Percentiles rank a stretch among this genome's conserved stretches.
Conservation (phyloP, 495 filamentous ascomycete genomes). For the Thermochaetoides thermophila region DNA sequence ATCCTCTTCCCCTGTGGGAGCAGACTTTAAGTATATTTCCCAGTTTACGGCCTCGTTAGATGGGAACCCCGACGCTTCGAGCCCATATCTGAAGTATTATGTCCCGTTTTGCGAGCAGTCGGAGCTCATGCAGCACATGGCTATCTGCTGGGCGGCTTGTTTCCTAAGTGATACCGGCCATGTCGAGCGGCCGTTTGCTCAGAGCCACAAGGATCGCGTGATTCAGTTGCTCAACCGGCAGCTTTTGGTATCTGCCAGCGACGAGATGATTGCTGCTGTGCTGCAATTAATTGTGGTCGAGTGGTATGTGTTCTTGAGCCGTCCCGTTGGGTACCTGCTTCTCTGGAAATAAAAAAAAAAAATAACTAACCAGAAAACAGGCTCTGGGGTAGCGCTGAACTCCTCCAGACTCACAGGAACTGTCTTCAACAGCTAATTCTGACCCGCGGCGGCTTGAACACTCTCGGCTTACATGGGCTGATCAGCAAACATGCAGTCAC, state of each 20-base stretch:
- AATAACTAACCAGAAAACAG: neutral
- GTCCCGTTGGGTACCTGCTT: neutral
- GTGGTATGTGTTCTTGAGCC: slow-evolving; percentile 12
- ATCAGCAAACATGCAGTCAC: slow-evolving; percentile 25
- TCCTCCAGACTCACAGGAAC: slow-evolving; percentile 18
- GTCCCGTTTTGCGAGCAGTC: slow-evolving; percentile 22
- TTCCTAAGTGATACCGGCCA: slow-evolving; percentile 25
- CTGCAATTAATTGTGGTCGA: slow-evolving; percentile 24
- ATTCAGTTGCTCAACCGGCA: slow-evolving; percentile 24
- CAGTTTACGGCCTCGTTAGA: slow-evolving; percentile 30
- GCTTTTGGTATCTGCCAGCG: slow-evolving; percentile 16
- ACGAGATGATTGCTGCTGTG: slow-evolving; percentile 23
- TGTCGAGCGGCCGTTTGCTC: slow-evolving; percentile 19
- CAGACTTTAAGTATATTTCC: slow-evolving; percentile 45
- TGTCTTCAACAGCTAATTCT: slow-evolving; percentile 24
- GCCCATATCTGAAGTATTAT: slow-evolving; percentile 22
- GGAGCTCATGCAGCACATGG: slow-evolving; percentile 18
- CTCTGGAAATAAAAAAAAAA: neutral
- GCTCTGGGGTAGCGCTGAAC: slow-evolving; percentile 20
- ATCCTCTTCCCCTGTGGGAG: neutral
- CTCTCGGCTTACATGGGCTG: slow-evolving; percentile 21
- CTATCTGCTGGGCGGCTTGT: slow-evolving; percentile 25
- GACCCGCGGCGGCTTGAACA: slow-evolving; percentile 20
- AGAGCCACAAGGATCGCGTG: slow-evolving; percentile 22
- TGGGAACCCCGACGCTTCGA: slow-evolving; percentile 22